Evolutionary conservation across 805 yeast genomes (phyloP).

Genomic region (Lipomyces kockii): DNA sequence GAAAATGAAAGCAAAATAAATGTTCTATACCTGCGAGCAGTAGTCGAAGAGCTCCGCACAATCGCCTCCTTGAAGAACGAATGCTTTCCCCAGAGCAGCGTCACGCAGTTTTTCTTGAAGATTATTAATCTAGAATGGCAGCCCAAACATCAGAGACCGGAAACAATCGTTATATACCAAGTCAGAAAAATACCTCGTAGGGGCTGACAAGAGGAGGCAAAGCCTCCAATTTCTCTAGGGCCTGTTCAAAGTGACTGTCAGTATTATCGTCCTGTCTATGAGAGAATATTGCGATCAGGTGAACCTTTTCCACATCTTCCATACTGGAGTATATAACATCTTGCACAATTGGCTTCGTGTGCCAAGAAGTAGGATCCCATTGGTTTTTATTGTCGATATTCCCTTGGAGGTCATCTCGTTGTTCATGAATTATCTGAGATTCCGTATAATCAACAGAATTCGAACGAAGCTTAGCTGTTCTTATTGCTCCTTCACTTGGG

Average conservation of each 20-base stretch:
- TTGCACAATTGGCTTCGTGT: conserved; percentile 50
- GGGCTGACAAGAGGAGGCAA: conserved; percentile 52
- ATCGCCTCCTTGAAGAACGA: conserved; percentile 52
- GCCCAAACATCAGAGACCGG: not conserved
- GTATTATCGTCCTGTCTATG: not conserved
- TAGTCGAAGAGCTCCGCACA: conserved; percentile 53
- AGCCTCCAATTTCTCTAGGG: conserved; percentile 49
- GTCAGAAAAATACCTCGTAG: conserved; percentile 39
- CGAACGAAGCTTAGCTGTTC: conserved; percentile 49
- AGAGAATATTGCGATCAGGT: not conserved
- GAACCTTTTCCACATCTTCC: conserved; percentile 44
- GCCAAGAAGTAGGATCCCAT: conserved; percentile 53
- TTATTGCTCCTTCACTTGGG: conserved; percentile 47
- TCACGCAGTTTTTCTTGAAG: conserved; percentile 46
- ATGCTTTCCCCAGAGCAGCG: conserved; percentile 52
- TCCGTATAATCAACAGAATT: conserved; percentile 41
- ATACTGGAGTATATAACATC: conserved; percentile 51
- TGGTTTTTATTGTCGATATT: conserved; percentile 14
- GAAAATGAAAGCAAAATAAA: not conserved
- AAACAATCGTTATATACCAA: not conserved
- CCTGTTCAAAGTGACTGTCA: conserved; percentile 33
- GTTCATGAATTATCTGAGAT: not conserved
- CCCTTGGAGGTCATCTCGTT: conserved; percentile 11
- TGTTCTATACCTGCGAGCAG: conserved; percentile 41
- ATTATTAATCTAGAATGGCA: conserved; percentile 40